phyloP scores from a whole-genome alignment of 257 asterid species.

The Solanum pimpinellifolium region DNA sequence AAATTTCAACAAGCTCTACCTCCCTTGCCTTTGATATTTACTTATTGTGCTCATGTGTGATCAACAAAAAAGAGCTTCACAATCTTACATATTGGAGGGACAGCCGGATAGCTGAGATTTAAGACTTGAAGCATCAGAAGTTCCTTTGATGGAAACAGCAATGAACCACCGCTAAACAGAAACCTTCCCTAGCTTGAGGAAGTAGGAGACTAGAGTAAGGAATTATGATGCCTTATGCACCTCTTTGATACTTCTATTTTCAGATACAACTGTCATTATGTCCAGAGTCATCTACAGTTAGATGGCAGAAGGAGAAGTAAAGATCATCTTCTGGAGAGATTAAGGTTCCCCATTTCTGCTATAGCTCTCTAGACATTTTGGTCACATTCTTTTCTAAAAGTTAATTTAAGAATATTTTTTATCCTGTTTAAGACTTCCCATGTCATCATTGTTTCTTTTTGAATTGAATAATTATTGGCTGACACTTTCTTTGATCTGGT shows the following conservation, averaged over 20 bases:
- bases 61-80: not conserved
- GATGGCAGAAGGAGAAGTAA: slow-evolving; percentile 76
- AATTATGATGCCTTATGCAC: not conserved
- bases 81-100: not conserved
- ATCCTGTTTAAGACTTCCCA: not conserved
- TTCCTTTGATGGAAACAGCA: not conserved
- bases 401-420: not conserved
- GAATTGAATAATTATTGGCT: not conserved
- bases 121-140: not conserved
- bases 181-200: not conserved
- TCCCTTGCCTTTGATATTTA: not conserved
- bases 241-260: not conserved
- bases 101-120: not conserved
- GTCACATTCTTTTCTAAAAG: not conserved
- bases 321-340: slow-evolving; percentile 77
- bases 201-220: not conserved
- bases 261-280: slow-evolving; percentile 89
- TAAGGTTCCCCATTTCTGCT: slow-evolving; percentile 42
- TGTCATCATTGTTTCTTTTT: not conserved
- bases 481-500: not conserved
- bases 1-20: not conserved
- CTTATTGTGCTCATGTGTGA: not conserved
- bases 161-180: not conserved
- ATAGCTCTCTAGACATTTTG: not conserved
- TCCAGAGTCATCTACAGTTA: slow-evolving; percentile 65